A percentile compares a stretch with the other conserved stretches of the same genome.
phyloP scores from a whole-genome alignment of 202 grass and related monocot species.

The Alloteropsis angusta region DNA sequence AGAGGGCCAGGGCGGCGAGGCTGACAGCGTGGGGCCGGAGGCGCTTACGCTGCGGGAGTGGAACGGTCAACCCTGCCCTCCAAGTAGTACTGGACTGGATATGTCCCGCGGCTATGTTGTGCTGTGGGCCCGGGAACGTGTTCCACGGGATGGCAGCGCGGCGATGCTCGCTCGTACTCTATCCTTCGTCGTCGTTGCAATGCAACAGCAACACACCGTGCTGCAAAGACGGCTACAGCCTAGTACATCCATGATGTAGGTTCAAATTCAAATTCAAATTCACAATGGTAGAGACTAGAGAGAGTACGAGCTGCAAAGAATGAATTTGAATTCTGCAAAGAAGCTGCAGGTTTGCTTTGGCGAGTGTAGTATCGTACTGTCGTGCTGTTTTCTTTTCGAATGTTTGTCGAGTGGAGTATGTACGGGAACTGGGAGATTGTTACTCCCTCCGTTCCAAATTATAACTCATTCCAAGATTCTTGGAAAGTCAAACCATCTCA shows the following conservation, averaged over 20 bases:
- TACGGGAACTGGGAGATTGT: too few species aligned
- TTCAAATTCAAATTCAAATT: not conserved
- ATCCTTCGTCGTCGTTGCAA: not conserved
- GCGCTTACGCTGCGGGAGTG: not conserved
- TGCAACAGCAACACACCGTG: not conserved
- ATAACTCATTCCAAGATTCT: too few species aligned
- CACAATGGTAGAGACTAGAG: too few species aligned
- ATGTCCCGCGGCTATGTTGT: not conserved
- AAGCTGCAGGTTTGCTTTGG: not conserved
- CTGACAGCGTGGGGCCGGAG: slow-evolving; percentile 8
- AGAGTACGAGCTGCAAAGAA: too few species aligned
- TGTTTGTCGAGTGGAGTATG: too few species aligned
- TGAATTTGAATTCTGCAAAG: too few species aligned
- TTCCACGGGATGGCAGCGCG: not conserved
- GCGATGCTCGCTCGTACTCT: not conserved
- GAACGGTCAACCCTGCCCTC: slow-evolving; percentile 17
- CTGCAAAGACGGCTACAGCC: not conserved
- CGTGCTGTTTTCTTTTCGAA: not conserved
- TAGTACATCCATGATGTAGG: not conserved
- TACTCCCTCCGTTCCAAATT: too few species aligned
- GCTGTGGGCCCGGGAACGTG: not conserved
- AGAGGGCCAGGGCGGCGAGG: not conserved
- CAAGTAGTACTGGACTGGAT: not conserved
- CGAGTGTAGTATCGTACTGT: not conserved
- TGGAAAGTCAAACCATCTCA: too few species aligned